phyloP scores from a whole-genome alignment of 2,329 filamentous ascomycete species.

The Epichloe sylvatica region DNA sequence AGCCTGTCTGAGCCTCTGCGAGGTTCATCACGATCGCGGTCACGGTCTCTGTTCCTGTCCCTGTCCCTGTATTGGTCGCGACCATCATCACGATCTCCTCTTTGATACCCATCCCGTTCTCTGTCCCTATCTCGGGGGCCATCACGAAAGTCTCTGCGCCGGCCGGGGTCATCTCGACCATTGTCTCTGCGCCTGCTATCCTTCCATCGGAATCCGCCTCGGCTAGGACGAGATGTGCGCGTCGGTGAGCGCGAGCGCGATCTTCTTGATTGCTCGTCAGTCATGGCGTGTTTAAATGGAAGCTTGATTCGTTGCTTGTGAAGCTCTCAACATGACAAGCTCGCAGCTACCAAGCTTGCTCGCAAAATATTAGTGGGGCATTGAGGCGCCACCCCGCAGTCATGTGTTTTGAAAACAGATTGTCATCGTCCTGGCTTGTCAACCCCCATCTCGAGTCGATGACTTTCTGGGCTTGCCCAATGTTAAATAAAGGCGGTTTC shows the following conservation, averaged over 20 bases:
- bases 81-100: constrained; percentile 13
- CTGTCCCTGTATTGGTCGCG: constrained; percentile 17
- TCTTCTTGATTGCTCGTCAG: constrained; percentile 12
- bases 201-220: constrained; percentile 44
- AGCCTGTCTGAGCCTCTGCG: constrained; percentile 7
- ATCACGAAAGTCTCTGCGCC: constrained; percentile 31
- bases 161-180: constrained; percentile 21
- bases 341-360: neutral
- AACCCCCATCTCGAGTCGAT: too few relatives aligned
- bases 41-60: constrained; percentile 10
- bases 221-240: constrained; percentile 15
- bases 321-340: neutral
- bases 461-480: too few relatives aligned
- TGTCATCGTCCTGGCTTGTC: too few relatives aligned
- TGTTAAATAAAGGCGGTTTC: too few relatives aligned
- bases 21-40: constrained; percentile 13
- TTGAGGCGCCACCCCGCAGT: neutral
- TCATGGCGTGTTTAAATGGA: constrained; percentile 9
- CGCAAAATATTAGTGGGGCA: neutral
- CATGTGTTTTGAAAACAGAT: neutral
- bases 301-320: neutral
- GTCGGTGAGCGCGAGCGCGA: constrained; percentile 16
- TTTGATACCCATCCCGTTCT: constrained; percentile 16
- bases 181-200: constrained; percentile 35
- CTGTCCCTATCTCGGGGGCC: constrained; percentile 22